phyloP scores from a whole-genome alignment of 106 monocot genomes.

The Allium sativum region DNA sequence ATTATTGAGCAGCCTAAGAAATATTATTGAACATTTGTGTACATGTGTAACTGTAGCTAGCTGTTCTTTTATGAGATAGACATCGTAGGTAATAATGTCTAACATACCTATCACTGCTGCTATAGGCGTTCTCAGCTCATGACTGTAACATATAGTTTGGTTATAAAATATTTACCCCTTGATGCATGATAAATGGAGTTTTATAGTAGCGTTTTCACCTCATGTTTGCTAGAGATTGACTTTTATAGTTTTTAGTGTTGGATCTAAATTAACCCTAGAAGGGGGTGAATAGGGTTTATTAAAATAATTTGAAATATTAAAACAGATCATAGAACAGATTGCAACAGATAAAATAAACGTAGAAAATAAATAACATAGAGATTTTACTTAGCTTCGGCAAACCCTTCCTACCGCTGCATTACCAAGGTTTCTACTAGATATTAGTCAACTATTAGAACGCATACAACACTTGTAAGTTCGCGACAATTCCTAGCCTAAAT shows the following conservation, averaged over 20 bases:
- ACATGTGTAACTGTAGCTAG: conserved; percentile 41
- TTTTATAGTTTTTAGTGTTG: conserved; percentile 61
- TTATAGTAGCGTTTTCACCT: conserved; percentile 14
- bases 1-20: conserved; percentile 45
- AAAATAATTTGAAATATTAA: too few relatives aligned
- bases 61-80: conserved; percentile 40
- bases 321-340: too few relatives aligned
- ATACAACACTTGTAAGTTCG: too few relatives aligned
- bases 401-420: too few relatives aligned
- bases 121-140: conserved; percentile 41
- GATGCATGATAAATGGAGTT: neutral
- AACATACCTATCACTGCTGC: conserved; percentile 46
- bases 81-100: conserved; percentile 42
- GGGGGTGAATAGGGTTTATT: too few relatives aligned
- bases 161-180: neutral
- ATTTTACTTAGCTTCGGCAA: too few relatives aligned
- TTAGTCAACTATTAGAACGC: too few relatives aligned
- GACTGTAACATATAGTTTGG: conserved; percentile 23
- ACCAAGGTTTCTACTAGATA: too few relatives aligned
- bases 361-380: too few relatives aligned
- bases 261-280: too few relatives aligned
- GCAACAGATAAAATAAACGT: too few relatives aligned
- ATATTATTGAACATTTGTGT: conserved; percentile 45
- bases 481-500: too few relatives aligned
- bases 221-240: conserved; percentile 57